Evolutionary conservation across 805 yeast species (phyloP), one percentile per base, ranked within the genome.

Genomic region (Nadsonia fulvescens): DNA sequence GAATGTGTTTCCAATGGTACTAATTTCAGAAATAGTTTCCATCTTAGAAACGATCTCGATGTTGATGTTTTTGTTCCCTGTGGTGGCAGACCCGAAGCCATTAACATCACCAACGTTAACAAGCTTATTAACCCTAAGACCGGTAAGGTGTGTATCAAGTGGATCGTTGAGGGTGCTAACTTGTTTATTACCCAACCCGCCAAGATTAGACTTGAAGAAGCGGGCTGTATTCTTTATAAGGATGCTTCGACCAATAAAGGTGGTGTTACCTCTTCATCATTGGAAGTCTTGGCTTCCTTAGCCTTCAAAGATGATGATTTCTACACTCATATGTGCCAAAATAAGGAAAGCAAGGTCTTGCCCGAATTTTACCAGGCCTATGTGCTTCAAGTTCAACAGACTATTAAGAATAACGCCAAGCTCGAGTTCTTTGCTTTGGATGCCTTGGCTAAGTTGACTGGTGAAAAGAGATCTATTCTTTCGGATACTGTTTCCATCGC

Each of bases 171-270:
- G 57, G 98, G 98, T 47, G 98, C 98, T 30, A 89, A 86, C 52
- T 62, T 86, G 51, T 89, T 86, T 54, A 74, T 86, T 35, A 81
- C 96, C 2, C 96, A 89, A 56, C 67, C 81, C 20, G 95, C 96
- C 27, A 89, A 86, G 58, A 53, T 86, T 16, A 65, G 68, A 25
- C 61, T 86, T 30, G 98, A 89, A 54, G 57, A 63, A 22, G 89
- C 92, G 16, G 96, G 96, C 20, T 70, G 79, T 27, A 51, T 82
- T 28, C 61, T 89, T 28, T 78, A 79, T 56, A 89, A 89, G 53
- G 98, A 86, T 58, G 93, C 96, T 9, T 78, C 94, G 8, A 82
- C 95, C 23, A 86, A 86, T 56, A 86, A 86, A 56, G 98, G 98
- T 44, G 98, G 98, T 56, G 98, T 86, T 28, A 86, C 98, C 2